Base-by-base conservation (phyloP, 257 asterid species). In the Agastache rugosa region DNA sequence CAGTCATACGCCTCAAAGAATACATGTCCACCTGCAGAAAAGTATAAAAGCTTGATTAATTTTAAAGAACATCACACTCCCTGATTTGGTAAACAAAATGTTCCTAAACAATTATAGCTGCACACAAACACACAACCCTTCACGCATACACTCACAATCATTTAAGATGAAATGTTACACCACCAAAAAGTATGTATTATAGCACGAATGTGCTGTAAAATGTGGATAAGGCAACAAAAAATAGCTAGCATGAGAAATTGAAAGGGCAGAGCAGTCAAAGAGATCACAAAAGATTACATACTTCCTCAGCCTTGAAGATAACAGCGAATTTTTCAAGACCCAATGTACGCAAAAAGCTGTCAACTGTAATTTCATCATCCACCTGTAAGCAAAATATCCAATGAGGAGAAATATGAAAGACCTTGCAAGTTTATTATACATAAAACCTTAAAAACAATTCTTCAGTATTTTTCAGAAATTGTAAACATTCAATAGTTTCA, bases 281-380 rank as follows among this genome's bases (percentile, higher is more conserved):
- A 58, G 51, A 66, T 62, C 69, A 61, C 50, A 31, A 58, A 71
- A 65, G 22, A 35, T 42, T 63, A 82, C 90, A 15, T 80, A 95
- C 99, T 85, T 95, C 97, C 84, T 95, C 98, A 23, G 95, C 99
- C 93, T 92, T 89, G 80, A 95, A 90, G 77, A 55, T 55, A 78
- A 95, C 84, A 64, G 89, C 78, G 81, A 77, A 95, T 73, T 89
- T 95, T 72, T 90, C 97, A 65, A 95, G 92, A 37, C 90, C 96
- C 83, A 95, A 59, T 1, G 93, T 83, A 45, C 82, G 90, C 85
- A 95, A 73, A 81, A 95, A 89, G 80, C 89, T 83, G 81, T 95
- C 99, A 75, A 95, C 94, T 53, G 92, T 81, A 51, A 83, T 80
- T 25, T 83, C 88, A 77, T 87, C 96, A 71, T 92, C 88, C 70